phyloP scores from a whole-genome alignment of 768 basidiomycete species.

The Lactarius tabidus region DNA sequence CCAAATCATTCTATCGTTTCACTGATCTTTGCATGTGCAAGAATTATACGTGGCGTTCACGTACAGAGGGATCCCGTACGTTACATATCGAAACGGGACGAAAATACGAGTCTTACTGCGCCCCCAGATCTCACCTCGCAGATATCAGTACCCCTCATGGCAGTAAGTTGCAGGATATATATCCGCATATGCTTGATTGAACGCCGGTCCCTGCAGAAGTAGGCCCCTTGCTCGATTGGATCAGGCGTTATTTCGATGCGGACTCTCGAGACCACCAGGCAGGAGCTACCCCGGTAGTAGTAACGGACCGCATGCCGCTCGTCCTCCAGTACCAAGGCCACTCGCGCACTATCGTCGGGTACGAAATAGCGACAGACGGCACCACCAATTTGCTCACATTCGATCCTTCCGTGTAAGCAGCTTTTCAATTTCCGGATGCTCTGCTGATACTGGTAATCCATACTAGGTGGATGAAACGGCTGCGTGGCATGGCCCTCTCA shows the following conservation, averaged over 20 bases:
- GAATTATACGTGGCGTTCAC: conserved; percentile 79
- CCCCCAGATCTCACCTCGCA: conserved; percentile 51
- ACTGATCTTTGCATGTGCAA: conserved; percentile 30
- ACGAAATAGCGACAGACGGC: conserved; percentile 60
- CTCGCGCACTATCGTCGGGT: conserved; percentile 84
- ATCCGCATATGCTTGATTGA: neutral
- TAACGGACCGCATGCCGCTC: conserved; percentile 69
- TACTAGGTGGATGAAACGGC: conserved; percentile 9
- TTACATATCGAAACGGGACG: conserved; percentile 4
- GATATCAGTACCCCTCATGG: conserved; percentile 56
- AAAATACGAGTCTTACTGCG: conserved; percentile 5
- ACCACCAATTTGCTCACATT: conserved; percentile 64
- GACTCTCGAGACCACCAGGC: conserved; percentile 29
- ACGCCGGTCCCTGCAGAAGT: conserved; percentile 34
- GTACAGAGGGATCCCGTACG: conserved; percentile 79
- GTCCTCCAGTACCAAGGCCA: conserved; percentile 83
- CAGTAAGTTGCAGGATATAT: conserved; percentile 36
- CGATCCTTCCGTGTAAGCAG: conserved; percentile 65
- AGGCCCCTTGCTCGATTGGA: conserved; percentile 60
- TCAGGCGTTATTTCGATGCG: conserved; percentile 64
- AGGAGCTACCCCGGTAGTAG: conserved; percentile 46
- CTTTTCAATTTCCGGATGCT: neutral
- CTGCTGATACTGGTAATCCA: neutral
- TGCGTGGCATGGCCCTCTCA: conserved; percentile 13
- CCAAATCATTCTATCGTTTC: neutral